Percentiles rank a stretch among this genome's conserved stretches.
Conservation (phyloP, 345 rosid species). For the Kernera saxatilis region DNA sequence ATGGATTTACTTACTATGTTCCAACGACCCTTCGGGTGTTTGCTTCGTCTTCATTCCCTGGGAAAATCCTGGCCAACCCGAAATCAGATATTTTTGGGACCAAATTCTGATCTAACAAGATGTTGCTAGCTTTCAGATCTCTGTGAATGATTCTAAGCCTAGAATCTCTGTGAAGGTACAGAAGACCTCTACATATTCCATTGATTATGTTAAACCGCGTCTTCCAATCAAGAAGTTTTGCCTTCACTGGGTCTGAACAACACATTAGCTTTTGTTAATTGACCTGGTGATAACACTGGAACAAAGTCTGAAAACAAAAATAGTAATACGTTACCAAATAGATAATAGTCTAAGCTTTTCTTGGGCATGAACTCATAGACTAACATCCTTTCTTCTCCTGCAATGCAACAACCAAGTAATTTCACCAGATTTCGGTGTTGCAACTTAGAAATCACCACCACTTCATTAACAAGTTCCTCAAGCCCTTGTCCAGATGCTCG, state of each 20-base stretch:
- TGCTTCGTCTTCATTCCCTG: constrained; percentile 36
- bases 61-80: constrained; percentile 42
- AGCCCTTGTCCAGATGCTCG: constrained; percentile 56
- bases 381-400: constrained; percentile 53
- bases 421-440: constrained; percentile 63
- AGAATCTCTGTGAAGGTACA: constrained; percentile 51
- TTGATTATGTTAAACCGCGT: constrained; percentile 36
- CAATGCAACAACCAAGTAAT: constrained; percentile 48
- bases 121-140: constrained; percentile 46
- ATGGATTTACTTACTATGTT: constrained; percentile 34
- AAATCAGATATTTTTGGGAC: constrained; percentile 49
- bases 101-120: constrained; percentile 44
- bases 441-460: constrained; percentile 50
- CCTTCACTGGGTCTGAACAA: constrained; percentile 24
- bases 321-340: constrained; percentile 27
- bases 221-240: constrained; percentile 36
- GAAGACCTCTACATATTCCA: constrained; percentile 46
- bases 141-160: constrained; percentile 45
- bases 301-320: not conserved
- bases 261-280: not conserved
- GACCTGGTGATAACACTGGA: not conserved
- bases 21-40: constrained; percentile 42
- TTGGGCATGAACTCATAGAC: constrained; percentile 55
- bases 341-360: constrained; percentile 37
- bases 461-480: constrained; percentile 56